These are phyloP conservation scores for Arachnopeziza araneosa DNA, from an alignment of 2,329 filamentous ascomycete genomes.

Conservation along the genomic window DNA sequence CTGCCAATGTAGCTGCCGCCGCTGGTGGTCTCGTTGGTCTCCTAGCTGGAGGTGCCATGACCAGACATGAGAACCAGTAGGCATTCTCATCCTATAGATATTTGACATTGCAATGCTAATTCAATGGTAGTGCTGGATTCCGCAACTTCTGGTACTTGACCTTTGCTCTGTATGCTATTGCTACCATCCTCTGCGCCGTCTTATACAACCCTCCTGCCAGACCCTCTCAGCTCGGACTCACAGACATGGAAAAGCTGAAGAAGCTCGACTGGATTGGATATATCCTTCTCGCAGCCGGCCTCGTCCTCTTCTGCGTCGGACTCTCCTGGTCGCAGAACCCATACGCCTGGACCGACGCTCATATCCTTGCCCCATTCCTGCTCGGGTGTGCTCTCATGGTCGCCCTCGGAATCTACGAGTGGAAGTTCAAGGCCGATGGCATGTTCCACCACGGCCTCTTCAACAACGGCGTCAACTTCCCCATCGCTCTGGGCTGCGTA, in stretches of 20 bases:
- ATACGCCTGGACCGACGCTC: constrained; percentile 34
- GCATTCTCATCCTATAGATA: too few species aligned
- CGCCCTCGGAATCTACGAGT: constrained; percentile 33
- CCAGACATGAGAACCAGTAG: constrained; percentile 21
- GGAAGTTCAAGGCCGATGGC: constrained; percentile 33
- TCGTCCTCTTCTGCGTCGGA: constrained; percentile 36
- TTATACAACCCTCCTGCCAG: constrained; percentile 33
- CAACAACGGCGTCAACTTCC: constrained; percentile 32
- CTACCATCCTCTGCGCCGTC: constrained; percentile 27
- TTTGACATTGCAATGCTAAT: too few species aligned
- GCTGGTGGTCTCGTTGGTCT: constrained; percentile 31
- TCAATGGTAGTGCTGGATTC: constrained; percentile 27
- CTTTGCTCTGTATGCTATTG: constrained; percentile 27
- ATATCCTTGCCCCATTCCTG: constrained; percentile 33
- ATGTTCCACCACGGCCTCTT: constrained; percentile 39
- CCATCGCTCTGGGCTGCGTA: constrained; percentile 32
- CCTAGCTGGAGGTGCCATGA: constrained; percentile 33
- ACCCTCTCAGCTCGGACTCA: constrained; percentile 25
- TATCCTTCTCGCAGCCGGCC: constrained; percentile 29
- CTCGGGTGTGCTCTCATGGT: constrained; percentile 27
- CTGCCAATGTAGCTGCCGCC: constrained; percentile 28
- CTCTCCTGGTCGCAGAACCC: constrained; percentile 37
- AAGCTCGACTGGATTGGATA: constrained; percentile 38
- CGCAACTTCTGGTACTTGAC: constrained; percentile 34
- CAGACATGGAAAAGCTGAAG: constrained; percentile 30